Percentiles rank a stretch among this genome's conserved stretches.
Conservation (phyloP, 2,329 filamentous ascomycete genomes). For the Diplodia seriata region DNA sequence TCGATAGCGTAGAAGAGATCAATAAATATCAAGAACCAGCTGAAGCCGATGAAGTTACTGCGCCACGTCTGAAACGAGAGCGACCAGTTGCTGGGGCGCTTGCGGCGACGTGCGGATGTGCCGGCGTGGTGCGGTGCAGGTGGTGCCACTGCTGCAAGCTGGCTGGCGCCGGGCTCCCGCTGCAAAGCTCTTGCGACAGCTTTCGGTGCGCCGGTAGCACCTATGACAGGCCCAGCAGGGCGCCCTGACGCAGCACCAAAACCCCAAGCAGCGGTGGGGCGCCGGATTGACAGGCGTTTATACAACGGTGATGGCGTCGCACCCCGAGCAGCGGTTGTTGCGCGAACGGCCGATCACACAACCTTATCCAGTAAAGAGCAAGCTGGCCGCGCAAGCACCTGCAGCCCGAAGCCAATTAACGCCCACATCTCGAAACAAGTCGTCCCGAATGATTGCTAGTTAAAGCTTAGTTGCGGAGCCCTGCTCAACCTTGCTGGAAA, state of each 20-base stretch:
- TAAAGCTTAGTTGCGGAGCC: constrained; percentile 24
- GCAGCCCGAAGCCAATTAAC: constrained; percentile 13
- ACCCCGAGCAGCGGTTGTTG: constrained; percentile 15
- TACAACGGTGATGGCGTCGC: constrained; percentile 17
- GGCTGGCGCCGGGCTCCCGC: background rate
- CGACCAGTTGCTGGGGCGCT: background rate
- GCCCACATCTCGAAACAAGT: constrained; percentile 22
- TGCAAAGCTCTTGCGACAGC: background rate
- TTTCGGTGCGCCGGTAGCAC: no score
- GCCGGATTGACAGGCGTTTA: constrained; percentile 10
- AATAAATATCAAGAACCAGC: background rate
- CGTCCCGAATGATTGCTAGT: constrained; percentile 27
- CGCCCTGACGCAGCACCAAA: background rate
- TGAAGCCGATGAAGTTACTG: background rate
- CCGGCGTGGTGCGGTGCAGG: background rate
- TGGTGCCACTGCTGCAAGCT: constrained; percentile 1
- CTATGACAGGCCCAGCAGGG: background rate
- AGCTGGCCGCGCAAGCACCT: constrained; percentile 25
- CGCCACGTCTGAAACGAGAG: background rate
- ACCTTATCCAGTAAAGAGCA: constrained; percentile 28
- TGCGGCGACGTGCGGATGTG: background rate
- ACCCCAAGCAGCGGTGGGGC: background rate
- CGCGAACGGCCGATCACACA: constrained; percentile 31
- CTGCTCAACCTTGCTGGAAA: constrained; percentile 22
- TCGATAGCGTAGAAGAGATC: constrained; percentile 5